These are phyloP conservation scores for Trypanosoma theileri DNA, from an alignment of 208 protist genomes.

Conservation along the genomic window DNA sequence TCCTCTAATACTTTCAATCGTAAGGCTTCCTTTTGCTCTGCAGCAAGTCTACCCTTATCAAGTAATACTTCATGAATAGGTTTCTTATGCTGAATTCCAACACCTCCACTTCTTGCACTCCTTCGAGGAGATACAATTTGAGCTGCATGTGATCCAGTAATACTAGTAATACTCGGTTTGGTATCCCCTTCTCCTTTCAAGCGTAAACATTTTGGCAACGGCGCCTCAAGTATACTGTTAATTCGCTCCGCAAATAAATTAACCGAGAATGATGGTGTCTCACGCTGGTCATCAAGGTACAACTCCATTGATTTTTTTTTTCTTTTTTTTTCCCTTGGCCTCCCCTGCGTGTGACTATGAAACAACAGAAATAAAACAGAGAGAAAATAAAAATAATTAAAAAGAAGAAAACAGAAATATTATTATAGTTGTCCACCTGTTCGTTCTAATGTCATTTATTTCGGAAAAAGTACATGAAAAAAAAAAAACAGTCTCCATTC, in stretches of 20 bases:
- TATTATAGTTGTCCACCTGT: neutral
- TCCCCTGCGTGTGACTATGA: neutral
- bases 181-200: neutral
- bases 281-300: slow-evolving; percentile 20
- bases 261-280: slow-evolving; percentile 33
- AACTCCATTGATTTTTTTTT: slow-evolving; percentile 3
- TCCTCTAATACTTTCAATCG: slow-evolving; percentile 38
- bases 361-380: neutral
- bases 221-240: slow-evolving; percentile 38
- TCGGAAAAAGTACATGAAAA: neutral
- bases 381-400: neutral
- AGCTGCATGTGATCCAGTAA: neutral
- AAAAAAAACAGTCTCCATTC: neutral
- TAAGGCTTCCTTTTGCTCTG: slow-evolving; percentile 47
- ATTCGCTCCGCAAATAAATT: slow-evolving; percentile 29
- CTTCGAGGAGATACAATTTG: neutral
- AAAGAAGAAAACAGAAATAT: slow-evolving; percentile 3
- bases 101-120: neutral
- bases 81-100: neutral
- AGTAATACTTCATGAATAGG: slow-evolving; percentile 72
- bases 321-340: neutral
- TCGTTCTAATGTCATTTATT: neutral
- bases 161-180: neutral
- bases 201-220: slow-evolving; percentile 51
- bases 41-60: slow-evolving; percentile 54